Conservation (phyloP, 2,329 filamentous ascomycete species). For the Calycina herbarum region DNA sequence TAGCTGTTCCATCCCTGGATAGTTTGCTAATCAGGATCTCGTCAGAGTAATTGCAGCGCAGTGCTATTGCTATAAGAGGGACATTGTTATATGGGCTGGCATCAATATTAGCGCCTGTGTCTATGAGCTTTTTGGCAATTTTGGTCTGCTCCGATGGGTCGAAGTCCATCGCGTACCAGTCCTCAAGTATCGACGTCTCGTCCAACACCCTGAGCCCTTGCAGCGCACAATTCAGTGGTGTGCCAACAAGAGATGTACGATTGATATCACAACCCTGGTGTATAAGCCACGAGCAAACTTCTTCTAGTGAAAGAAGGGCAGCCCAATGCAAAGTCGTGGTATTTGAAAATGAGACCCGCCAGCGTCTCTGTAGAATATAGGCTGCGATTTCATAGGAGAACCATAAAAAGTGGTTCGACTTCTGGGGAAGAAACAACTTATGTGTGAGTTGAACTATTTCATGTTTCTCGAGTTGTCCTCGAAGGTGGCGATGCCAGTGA, state of each 20-base stretch:
- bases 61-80: background rate
- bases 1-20: background rate
- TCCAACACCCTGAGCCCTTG: background rate
- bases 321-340: background rate
- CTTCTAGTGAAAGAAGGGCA: background rate
- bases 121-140: background rate
- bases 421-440: background rate
- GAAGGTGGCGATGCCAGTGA: background rate
- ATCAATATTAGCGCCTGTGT: background rate
- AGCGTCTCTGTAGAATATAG: too few species aligned
- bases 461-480: background rate
- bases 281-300: background rate
- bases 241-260: background rate
- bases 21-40: background rate
- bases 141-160: too few species aligned
- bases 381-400: background rate
- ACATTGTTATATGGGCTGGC: background rate
- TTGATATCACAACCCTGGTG: background rate
- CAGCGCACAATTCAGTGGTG: background rate
- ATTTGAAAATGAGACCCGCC: background rate
- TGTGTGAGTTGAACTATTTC: background rate
- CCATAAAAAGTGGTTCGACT: background rate
- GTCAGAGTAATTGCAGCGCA: background rate
- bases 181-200: too few species aligned
- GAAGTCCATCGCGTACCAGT: too few species aligned